phyloP scores from a whole-genome alignment of 2,329 filamentous ascomycete genomes.

The Lecanicillium sp. region DNA sequence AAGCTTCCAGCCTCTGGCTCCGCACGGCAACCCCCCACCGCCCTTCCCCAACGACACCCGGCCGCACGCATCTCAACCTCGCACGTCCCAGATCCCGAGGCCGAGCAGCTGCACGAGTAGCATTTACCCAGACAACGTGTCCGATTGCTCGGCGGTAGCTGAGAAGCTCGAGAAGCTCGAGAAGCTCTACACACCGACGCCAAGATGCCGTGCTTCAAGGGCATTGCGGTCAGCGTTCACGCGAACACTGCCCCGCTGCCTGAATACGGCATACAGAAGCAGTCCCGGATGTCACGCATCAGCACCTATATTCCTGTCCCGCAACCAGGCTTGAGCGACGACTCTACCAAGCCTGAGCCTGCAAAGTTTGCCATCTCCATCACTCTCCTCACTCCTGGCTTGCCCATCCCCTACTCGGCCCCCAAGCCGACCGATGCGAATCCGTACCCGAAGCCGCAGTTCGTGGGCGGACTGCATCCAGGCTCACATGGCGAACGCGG shows the following conservation, averaged over 20 bases:
- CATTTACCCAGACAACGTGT: neutral
- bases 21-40: conserved; percentile 6
- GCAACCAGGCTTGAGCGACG: conserved; percentile 58
- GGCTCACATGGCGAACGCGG: conserved; percentile 39
- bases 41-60: conserved; percentile 9
- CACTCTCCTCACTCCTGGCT: conserved; percentile 79
- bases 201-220: conserved; percentile 93
- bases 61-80: too few relatives aligned
- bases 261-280: conserved; percentile 91
- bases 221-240: conserved; percentile 96
- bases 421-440: conserved; percentile 71
- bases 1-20: neutral
- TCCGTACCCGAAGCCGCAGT: conserved; percentile 72
- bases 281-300: conserved; percentile 84
- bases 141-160: neutral
- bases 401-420: conserved; percentile 86
- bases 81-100: too few relatives aligned
- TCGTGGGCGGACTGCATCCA: conserved; percentile 61
- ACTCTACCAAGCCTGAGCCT: conserved; percentile 73
- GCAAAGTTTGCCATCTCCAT: conserved; percentile 98
- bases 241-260: conserved; percentile 69
- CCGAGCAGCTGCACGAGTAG: too few relatives aligned
- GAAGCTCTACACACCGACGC: conserved; percentile 9
- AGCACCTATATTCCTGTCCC: conserved; percentile 96
- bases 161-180: neutral